Evolutionary conservation across 2,329 filamentous ascomycete species (phyloP), one percentile per base, ranked within the genome.

Genomic region (Aspergillus aculeatus): DNA sequence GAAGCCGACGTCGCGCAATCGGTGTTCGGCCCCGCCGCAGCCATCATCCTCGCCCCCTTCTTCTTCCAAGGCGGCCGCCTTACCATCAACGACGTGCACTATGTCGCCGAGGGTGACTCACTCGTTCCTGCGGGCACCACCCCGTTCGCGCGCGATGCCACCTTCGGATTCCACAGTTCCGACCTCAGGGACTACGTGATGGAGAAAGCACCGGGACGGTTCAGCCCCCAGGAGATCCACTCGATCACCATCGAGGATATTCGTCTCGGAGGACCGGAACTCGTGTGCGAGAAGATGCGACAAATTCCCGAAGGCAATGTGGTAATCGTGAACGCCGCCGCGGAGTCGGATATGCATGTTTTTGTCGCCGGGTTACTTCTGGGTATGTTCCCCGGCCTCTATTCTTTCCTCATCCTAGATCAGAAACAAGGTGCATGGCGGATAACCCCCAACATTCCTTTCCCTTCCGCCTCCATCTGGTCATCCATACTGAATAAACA

Each of bases 41-140:
- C 79, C 0, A 84, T 83, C 78, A 74, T 86, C 1, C 71, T 87
- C 0, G 83, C 83, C 0, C 84, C 84, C 0, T 86, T 86, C 69
- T 87, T 87, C 67, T 73, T 81, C 3, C 83, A 87, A 63, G 85
- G 84, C 5, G 84, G 84, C 0, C 69, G 84, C 2, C 83, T 82
- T 48, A 87, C 84, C 0, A 83, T 86, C 14, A 68, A 81, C 29
- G 81, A 86, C 66, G 77, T 86, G 1, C 84, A 86, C 66, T 86
- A 86, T 59, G 84, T 86, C 7, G 78, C 79, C 1, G 83, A 86
- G 49, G 79, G 79, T 0, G 78, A 59, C 0, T 12, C 32, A 5
- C 64, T 84, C 2, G 78, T 84, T 0, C 82, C 84, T 0, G 82
- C 83, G 0, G 81, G 78, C 0, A 73, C 80, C 32, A 86, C 84